A percentile compares a stretch with the other conserved stretches of the same genome.
These are phyloP conservation scores for Cystobasidiopsis lactophilus DNA, from an alignment of 768 basidiomycete genomes.

Conservation along the genomic window DNA sequence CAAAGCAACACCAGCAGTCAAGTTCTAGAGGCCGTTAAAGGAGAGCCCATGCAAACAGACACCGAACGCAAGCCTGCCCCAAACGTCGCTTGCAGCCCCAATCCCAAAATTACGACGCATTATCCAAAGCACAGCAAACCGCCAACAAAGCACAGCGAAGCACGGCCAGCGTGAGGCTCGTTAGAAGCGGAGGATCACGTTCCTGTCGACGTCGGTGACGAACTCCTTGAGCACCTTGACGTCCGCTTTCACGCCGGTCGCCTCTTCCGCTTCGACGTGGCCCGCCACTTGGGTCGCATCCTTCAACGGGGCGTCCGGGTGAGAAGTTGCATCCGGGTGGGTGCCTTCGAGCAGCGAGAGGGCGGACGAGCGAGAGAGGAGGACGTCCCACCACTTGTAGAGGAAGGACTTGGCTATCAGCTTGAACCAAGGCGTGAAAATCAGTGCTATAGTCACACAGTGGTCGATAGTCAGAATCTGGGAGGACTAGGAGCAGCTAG, in stretches of 20 bases:
- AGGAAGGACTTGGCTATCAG: slow-evolving; percentile 90
- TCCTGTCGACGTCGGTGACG: slow-evolving; percentile 7
- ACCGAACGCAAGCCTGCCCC: no score
- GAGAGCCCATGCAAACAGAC: neutral
- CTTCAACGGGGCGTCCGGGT: neutral
- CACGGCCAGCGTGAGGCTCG: no score
- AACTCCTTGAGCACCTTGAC: slow-evolving; percentile 5
- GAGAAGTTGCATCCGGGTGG: slow-evolving; percentile 2
- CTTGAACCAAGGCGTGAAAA: slow-evolving; percentile 98
- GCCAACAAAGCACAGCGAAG: no score
- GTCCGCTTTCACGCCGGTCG: slow-evolving; percentile 5
- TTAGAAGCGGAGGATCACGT: slow-evolving; percentile 8
- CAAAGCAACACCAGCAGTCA: no score
- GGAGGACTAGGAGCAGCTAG: neutral
- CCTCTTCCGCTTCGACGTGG: neutral
- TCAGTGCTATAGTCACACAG: slow-evolving; percentile 13
- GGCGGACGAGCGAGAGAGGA: slow-evolving; percentile 33
- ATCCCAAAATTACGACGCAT: no score
- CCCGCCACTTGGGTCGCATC: neutral
- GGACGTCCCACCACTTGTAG: slow-evolving; percentile 95
- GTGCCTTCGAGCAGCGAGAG: slow-evolving; percentile 20
- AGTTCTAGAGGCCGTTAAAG: neutral
- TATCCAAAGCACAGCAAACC: no score
- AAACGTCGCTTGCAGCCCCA: no score
- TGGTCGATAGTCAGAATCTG: neutral